phyloP scores from a whole-genome alignment of 2,329 filamentous ascomycete genomes.

The Clarireedia paspali region DNA sequence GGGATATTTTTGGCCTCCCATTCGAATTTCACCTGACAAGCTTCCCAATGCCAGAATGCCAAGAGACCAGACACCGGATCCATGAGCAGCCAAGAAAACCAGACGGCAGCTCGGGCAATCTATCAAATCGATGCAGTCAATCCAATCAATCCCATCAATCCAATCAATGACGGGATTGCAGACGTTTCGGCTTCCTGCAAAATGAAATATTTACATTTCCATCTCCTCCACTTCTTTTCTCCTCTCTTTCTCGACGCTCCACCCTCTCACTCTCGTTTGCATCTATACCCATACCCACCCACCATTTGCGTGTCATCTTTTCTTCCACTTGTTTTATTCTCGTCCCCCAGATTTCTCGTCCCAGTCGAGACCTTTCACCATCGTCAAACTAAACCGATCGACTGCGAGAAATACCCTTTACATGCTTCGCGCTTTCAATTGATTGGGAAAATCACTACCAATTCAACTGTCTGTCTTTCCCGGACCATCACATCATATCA shows the following conservation, averaged over 20 bases:
- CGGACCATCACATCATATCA: neutral
- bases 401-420: neutral
- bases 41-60: no score
- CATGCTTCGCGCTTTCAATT: neutral
- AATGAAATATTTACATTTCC: neutral
- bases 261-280: neutral
- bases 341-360: neutral
- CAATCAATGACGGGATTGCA: no score
- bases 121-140: no score
- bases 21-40: no score
- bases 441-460: neutral
- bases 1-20: no score
- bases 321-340: neutral
- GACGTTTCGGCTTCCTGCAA: no score
- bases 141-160: no score
- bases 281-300: neutral
- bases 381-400: neutral
- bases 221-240: neutral
- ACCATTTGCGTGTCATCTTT: neutral
- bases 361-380: neutral
- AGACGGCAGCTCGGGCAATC: no score
- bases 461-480: neutral
- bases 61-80: no score
- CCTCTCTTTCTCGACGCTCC: neutral
- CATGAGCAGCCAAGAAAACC: no score